Evolutionary conservation across 768 basidiomycete genomes (phyloP).

Genomic region (Auricularia auricula-judae): DNA sequence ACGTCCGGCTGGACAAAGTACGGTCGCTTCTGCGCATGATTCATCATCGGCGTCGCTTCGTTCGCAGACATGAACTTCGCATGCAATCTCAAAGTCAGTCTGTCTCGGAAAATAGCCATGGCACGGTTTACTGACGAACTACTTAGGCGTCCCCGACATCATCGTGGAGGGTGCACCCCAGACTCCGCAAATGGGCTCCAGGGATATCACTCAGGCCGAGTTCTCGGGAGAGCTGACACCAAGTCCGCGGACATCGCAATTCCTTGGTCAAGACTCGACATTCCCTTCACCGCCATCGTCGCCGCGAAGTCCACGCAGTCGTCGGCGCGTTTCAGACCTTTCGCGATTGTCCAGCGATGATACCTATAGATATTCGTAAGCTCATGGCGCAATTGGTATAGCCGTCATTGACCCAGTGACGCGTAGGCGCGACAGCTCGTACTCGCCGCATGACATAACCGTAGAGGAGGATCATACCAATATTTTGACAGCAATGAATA

Average conservation of each 20-base stretch:
- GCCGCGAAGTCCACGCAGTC: slow-evolving; percentile 14
- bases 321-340: slow-evolving; percentile 43
- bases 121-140: not conserved
- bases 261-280: not conserved
- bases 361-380: slow-evolving; percentile 38
- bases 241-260: not conserved
- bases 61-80: slow-evolving; percentile 20
- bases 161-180: slow-evolving; percentile 35
- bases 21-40: slow-evolving; percentile 71
- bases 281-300: slow-evolving; percentile 2
- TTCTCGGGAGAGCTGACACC: not conserved
- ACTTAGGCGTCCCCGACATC: slow-evolving; percentile 57
- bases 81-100: slow-evolving; percentile 24
- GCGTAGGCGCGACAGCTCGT: slow-evolving; percentile 19
- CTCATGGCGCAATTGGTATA: slow-evolving; percentile 4
- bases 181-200: not conserved
- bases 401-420: not conserved
- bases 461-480: slow-evolving; percentile 26
- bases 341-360: slow-evolving; percentile 48
- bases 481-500: slow-evolving; percentile 47
- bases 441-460: slow-evolving; percentile 3
- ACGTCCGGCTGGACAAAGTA: slow-evolving; percentile 78
- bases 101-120: not conserved
- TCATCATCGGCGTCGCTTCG: slow-evolving; percentile 56
- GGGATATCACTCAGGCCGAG: not conserved